Evolutionary conservation across 208 protist species (phyloP).

Genomic region (Acanthamoeba divionensis): DNA sequence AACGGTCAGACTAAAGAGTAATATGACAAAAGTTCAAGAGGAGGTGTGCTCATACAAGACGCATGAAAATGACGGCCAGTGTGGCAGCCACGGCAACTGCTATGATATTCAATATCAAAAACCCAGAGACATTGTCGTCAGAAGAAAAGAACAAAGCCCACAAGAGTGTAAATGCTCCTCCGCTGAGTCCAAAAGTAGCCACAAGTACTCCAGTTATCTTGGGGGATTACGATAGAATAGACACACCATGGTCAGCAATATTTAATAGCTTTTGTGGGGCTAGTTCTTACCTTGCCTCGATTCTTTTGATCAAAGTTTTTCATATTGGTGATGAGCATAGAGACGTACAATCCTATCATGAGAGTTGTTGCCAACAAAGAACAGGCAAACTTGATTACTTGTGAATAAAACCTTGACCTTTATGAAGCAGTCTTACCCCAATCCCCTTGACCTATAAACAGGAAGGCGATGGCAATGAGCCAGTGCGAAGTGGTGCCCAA

Average conservation of each 20-base stretch:
- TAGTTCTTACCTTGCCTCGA: neutral
- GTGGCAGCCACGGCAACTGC: neutral
- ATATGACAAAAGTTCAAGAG: no score
- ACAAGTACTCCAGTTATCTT: neutral
- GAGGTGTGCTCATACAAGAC: neutral
- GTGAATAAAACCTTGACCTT: neutral
- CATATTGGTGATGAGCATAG: neutral
- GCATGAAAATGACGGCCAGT: neutral
- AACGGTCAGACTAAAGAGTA: no score
- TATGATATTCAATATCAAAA: neutral
- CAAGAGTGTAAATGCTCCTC: neutral
- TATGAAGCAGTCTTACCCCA: neutral
- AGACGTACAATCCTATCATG: neutral
- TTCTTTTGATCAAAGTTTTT: slow-evolving; percentile 2
- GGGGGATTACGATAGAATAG: neutral
- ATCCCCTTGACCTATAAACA: slow-evolving; percentile 15
- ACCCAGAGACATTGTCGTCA: neutral
- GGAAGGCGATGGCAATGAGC: slow-evolving; percentile 1
- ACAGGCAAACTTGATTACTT: neutral
- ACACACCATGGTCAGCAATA: neutral
- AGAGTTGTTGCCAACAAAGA: neutral
- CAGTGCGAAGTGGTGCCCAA: neutral
- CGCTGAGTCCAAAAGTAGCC: neutral
- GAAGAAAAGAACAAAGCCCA: slow-evolving; percentile 16
- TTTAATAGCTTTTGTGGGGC: neutral